A percentile compares a stretch with the other conserved stretches of the same genome.
These are phyloP conservation scores for Danielozyma ontarioensis DNA, from an alignment of 805 yeast genomes.

Conservation along the genomic window DNA sequence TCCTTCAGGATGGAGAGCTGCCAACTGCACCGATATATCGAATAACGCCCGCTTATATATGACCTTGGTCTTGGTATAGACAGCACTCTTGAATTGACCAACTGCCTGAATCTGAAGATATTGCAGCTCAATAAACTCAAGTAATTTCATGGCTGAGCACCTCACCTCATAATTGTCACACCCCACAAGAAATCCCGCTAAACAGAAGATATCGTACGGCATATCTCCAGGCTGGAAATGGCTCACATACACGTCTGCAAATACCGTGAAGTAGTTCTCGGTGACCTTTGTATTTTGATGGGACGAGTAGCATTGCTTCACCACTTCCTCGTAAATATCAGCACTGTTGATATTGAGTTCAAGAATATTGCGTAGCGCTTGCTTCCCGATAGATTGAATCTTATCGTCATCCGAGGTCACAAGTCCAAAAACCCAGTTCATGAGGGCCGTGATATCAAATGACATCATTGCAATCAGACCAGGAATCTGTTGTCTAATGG, in stretches of 20 bases:
- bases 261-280: constrained; percentile 64
- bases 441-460: constrained; percentile 63
- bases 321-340: constrained; percentile 52
- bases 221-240: constrained; percentile 41
- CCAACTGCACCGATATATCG: constrained; percentile 71
- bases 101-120: constrained; percentile 40
- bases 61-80: constrained; percentile 70
- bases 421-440: constrained; percentile 78
- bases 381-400: constrained; percentile 57
- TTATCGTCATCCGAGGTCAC: constrained; percentile 54
- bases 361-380: constrained; percentile 67
- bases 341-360: constrained; percentile 51
- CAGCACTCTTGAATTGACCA: constrained; percentile 59
- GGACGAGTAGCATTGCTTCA: constrained; percentile 66
- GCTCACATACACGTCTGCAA: constrained; percentile 59
- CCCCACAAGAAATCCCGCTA: constrained; percentile 76
- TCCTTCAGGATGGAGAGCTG: constrained; percentile 52
- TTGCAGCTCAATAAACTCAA: constrained; percentile 57
- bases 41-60: constrained; percentile 84
- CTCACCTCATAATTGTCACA: constrained; percentile 66
- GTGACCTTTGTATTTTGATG: constrained; percentile 47
- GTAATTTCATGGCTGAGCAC: constrained; percentile 63
- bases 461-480: constrained; percentile 52
- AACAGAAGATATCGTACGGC: constrained; percentile 64
- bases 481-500: constrained; percentile 47